Percentiles rank a stretch among this genome's conserved stretches.
phyloP scores from a whole-genome alignment of 331 rosid genomes.

The Saraca asoca region DNA sequence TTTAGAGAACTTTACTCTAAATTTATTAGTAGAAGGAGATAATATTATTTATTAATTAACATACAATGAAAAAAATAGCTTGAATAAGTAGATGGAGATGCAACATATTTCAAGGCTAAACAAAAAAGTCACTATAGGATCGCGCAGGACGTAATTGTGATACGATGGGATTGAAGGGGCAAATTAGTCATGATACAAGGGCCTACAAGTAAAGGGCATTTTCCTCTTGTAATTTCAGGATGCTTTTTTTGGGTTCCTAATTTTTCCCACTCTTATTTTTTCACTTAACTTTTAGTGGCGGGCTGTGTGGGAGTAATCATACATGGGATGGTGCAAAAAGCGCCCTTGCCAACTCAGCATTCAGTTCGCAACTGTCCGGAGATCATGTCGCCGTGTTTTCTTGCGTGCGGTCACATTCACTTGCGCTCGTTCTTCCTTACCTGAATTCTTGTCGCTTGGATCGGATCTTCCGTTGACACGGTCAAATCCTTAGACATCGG shows the following conservation, averaged over 20 bases:
- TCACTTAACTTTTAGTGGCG: conserved; percentile 29
- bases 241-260: conserved; percentile 27
- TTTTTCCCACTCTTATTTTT: conserved; percentile 10
- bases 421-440: not conserved
- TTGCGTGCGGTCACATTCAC: conserved; percentile 38
- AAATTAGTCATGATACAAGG: conserved; percentile 27
- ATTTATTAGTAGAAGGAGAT: too few species aligned
- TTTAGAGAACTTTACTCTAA: too few species aligned
- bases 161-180: conserved; percentile 8
- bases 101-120: too few species aligned
- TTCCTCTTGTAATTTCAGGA: conserved; percentile 3
- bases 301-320: conserved; percentile 46
- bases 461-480: conserved; percentile 23
- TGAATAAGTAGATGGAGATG: too few species aligned
- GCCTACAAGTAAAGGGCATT: conserved; percentile 21
- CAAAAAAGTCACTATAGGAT: too few species aligned
- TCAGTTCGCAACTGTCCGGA: conserved; percentile 43
- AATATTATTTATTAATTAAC: too few species aligned
- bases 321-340: conserved; percentile 57
- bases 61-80: too few species aligned
- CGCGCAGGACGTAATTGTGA: not conserved
- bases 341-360: conserved; percentile 44
- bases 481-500: conserved; percentile 1
- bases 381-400: conserved; percentile 46
- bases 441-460: not conserved